Evolutionary conservation across 495 filamentous ascomycete species (phyloP), one percentile per base, ranked within the genome.

Genomic region (Annulohypoxylon nitens): DNA sequence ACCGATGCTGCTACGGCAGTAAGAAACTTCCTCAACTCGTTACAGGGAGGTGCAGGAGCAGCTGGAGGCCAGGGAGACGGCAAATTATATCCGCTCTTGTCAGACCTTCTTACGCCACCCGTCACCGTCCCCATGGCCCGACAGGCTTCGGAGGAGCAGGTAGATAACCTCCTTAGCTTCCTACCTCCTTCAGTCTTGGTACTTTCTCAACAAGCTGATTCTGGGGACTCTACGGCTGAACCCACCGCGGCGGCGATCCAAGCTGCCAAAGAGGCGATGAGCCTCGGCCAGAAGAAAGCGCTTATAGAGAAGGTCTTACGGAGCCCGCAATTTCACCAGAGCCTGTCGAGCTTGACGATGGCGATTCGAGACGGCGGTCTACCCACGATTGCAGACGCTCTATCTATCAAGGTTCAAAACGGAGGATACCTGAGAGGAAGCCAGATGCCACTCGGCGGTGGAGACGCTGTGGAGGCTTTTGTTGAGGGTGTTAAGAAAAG

Each of bases 361-460:
- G 96, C 96, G 23, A 85, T 99, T 51, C 83, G 95, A 64, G 95
- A 99, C 76, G 96, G 96, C n/a, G 96, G 93, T 0, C 81, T 99
- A 57, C 93, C 94, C 11, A 95, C 88, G 72, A 91, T 99, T 64
- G 91, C 93, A 20, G 93, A 97, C 70, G 94, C 94, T 23, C 80
- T 99, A 34, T 86, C 90, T 18, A 88, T 98, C 64, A 86, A 87
- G 57, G 88, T 99, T 20, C 86, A 89, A 67, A 93, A 97, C 79
- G 93, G 93, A 48, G 96, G 95, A 7, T 91, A 91, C 67, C 87
- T 96, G 74, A 85, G 85, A 70, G 90, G 92, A 12, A 88, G 90
- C 3, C 89, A 88, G 61, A 88, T 97, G 80, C 93, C 94, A 4
- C 80, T 97, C n/a, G 93, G 93, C 63, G 95, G 94, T 61, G 92